Evolutionary conservation across 1,284 basidiomycete genomes (phyloP), one percentile per base, ranked within the genome.

Genomic region (Sanghuangporus sanghuang): DNA sequence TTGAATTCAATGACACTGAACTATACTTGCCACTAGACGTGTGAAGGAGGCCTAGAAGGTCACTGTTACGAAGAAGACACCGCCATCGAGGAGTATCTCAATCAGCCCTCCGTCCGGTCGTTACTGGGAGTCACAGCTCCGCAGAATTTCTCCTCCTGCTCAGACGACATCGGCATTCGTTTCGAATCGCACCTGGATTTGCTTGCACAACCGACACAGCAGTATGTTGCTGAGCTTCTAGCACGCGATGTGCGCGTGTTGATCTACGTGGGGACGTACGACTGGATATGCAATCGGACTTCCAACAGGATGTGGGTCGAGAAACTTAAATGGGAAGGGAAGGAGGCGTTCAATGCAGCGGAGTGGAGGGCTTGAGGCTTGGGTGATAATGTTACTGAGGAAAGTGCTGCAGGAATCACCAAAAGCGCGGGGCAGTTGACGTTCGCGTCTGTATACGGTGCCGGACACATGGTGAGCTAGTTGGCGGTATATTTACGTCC

Each of bases 241-340:
- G 90, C 93, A 70, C 81, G 90, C 36, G 87, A 86, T 6, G 74
- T 94, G 46, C 79, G 84, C 21, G 76, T 92, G 32, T 77, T 94
- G 58, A 86, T 92, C 65, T 91, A 92, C 67, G 86, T 86, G 6
- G 89, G 90, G 18, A 89, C 87, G 42, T 87, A 85, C 68, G 90
- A 92, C 72, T 90, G 85, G 82, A 85, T 90, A 71, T 92, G 89
- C 73, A 92, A 92, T 72, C 89, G 87, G 84, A 79, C 89, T 50
- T 85, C 85, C 27, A 92, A 92, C 72, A 83, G 83, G 70, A 74
- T 84, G 54, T 92, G 89, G 90, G 83, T 88, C 40, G 84, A 91
- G 64, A 79, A 83, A 66, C 76, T 92, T n/a, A 81, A 87, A 58
- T 92, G 90, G 90, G 81, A 79, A 11, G 86, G 88, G 1, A 73